These are phyloP conservation scores for Mycena chlorophos DNA, from an alignment of 768 basidiomycete species.

Conservation along the genomic window DNA sequence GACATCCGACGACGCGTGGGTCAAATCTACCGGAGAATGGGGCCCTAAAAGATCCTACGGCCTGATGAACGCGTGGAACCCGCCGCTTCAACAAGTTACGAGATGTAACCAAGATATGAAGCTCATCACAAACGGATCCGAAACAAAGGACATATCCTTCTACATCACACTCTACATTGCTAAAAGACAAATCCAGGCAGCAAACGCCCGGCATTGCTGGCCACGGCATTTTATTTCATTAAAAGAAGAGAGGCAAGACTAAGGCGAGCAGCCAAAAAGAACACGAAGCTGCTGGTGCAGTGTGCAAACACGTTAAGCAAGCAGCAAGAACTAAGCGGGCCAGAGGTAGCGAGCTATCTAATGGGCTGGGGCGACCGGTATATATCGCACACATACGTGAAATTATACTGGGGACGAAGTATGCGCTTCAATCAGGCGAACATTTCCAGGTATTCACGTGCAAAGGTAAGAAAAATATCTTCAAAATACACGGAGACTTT, in stretches of 20 bases:
- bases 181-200: constrained; percentile 38
- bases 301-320: constrained; percentile 28
- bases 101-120: too few species aligned
- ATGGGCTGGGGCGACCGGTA: constrained; percentile 38
- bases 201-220: constrained; percentile 42
- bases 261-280: constrained; percentile 9
- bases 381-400: constrained; percentile 30
- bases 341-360: too few species aligned
- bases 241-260: constrained; percentile 7
- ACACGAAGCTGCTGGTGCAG: constrained; percentile 27
- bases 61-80: constrained; percentile 31
- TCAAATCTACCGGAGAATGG: constrained; percentile 30
- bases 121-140: constrained; percentile 32
- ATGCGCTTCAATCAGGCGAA: constrained; percentile 8
- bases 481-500: background rate
- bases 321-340: too few species aligned
- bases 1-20: constrained; percentile 22
- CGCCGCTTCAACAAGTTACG: constrained; percentile 21
- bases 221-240: constrained; percentile 30
- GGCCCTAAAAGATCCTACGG: constrained; percentile 22
- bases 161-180: constrained; percentile 41
- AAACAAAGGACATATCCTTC: constrained; percentile 34
- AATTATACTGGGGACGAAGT: constrained; percentile 32
- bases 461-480: background rate
- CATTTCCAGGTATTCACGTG: constrained; percentile 8